phyloP scores from a whole-genome alignment of 2,329 filamentous ascomycete genomes.

The Tympanopsis confertula region DNA sequence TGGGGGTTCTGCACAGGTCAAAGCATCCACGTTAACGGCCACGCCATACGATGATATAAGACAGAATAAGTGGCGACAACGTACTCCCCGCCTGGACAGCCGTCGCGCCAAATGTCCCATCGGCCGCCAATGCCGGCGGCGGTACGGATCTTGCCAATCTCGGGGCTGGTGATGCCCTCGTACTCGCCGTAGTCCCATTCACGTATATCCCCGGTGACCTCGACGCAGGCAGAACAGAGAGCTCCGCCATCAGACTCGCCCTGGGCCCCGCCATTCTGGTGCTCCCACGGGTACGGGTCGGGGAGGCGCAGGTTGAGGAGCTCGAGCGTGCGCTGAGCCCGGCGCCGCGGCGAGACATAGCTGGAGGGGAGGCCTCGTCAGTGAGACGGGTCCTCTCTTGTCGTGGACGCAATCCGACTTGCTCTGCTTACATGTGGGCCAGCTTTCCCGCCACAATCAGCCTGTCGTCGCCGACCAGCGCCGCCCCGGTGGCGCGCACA shows the following conservation, averaged over 20 bases:
- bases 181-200: constrained; percentile 40
- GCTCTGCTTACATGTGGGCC: constrained; percentile 41
- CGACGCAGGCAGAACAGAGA: too few relatives aligned
- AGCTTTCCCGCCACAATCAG: constrained; percentile 52
- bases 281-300: constrained; percentile 41
- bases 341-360: constrained; percentile 54
- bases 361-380: constrained; percentile 17
- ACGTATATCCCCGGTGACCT: too few relatives aligned
- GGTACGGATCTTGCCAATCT: background rate
- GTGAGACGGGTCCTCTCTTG: constrained; percentile 1
- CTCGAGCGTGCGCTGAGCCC: constrained; percentile 56
- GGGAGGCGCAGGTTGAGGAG: constrained; percentile 49
- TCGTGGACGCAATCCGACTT: background rate
- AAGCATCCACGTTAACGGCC: too few relatives aligned
- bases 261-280: constrained; percentile 9
- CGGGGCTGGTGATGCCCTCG: constrained; percentile 16
- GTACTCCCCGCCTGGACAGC: background rate
- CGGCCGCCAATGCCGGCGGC: background rate
- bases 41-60: too few relatives aligned
- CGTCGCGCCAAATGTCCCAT: background rate
- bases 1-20: background rate
- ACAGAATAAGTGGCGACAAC: background rate
- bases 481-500: constrained; percentile 45
- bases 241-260: too few relatives aligned
- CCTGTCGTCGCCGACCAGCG: constrained; percentile 52